Evolutionary conservation across 2,329 filamentous ascomycete genomes (phyloP).

Genomic region (Fusarium falciforme): DNA sequence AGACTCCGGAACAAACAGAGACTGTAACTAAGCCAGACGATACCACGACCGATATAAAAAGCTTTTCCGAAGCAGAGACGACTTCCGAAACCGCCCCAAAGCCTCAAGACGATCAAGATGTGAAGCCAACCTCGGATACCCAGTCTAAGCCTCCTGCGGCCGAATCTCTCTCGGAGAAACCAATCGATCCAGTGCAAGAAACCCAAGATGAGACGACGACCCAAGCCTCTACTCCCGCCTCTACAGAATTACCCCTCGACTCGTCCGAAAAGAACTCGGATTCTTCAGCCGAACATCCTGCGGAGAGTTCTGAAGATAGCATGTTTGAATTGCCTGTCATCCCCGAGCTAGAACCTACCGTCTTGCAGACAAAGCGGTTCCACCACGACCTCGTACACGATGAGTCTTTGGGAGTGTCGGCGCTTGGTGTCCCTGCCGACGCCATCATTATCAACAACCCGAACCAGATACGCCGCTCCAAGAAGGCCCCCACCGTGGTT

Average conservation of each 20-base stretch:
- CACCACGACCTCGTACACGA: conserved; percentile 45
- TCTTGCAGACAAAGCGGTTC: conserved; percentile 17
- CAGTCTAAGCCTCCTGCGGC: neutral
- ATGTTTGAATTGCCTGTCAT: conserved; percentile 4
- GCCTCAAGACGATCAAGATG: neutral
- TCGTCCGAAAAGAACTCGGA: neutral
- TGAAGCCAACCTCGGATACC: neutral
- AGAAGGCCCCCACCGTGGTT: conserved; percentile 24
- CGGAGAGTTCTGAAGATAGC: neutral
- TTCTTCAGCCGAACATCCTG: neutral
- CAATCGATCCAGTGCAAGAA: neutral
- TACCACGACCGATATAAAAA: neutral
- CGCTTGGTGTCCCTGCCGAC: conserved; percentile 53
- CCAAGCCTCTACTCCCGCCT: neutral
- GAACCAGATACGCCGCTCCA: conserved; percentile 42
- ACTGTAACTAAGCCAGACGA: neutral
- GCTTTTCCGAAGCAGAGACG: neutral
- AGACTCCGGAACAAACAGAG: neutral
- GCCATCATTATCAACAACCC: conserved; percentile 61
- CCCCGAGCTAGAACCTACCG: conserved; percentile 1
- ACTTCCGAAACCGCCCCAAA: neutral
- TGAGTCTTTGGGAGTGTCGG: conserved; percentile 46
- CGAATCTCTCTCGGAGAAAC: neutral
- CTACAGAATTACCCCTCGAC: neutral
- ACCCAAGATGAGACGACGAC: neutral